Percentiles rank a stretch among this genome's conserved stretches.
phyloP scores from a whole-genome alignment of 2,329 filamentous ascomycete species.

The Pyrenochaeta sp. region DNA sequence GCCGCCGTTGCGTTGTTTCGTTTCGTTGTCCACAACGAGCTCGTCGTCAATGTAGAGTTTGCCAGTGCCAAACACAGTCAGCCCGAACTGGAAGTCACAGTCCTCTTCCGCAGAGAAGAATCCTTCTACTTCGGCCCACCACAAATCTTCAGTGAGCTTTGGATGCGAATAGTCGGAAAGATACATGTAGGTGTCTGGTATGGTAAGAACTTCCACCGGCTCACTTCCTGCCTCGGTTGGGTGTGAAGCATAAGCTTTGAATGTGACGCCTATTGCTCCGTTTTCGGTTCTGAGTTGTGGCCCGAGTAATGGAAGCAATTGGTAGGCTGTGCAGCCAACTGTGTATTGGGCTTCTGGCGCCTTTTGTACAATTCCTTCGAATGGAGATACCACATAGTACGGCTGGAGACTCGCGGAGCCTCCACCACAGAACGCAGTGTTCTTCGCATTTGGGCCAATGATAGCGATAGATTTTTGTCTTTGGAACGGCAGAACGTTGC shows the following conservation, averaged over 20 bases:
- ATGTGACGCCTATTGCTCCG: background rate
- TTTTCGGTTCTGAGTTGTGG: background rate
- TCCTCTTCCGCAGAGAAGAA: constrained; percentile 10
- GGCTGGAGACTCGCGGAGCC: background rate
- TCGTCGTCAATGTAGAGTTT: constrained; percentile 47
- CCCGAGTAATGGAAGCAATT: background rate
- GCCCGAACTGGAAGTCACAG: constrained; percentile 16
- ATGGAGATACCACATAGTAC: background rate
- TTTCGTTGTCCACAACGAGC: constrained; percentile 45
- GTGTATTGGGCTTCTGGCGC: too few relatives aligned
- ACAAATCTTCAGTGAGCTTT: background rate
- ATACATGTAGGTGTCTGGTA: constrained; percentile 4
- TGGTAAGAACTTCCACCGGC: too few relatives aligned
- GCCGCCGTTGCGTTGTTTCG: constrained; percentile 54
- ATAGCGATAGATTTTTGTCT: background rate
- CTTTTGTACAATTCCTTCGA: background rate
- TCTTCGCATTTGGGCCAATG: constrained; percentile 3
- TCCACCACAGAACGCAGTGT: background rate
- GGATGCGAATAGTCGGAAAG: constrained; percentile 6
- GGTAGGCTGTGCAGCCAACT: too few relatives aligned
- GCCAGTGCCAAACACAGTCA: constrained; percentile 25
- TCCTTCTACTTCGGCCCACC: constrained; percentile 14
- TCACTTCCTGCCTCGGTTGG: background rate
- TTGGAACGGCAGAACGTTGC: background rate
- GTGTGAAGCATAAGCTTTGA: background rate